Percentiles rank a stretch among this genome's conserved stretches.
These are phyloP conservation scores for Arachnomyces sp. DNA, from an alignment of 2,329 filamentous ascomycete species.

Conservation along the genomic window DNA sequence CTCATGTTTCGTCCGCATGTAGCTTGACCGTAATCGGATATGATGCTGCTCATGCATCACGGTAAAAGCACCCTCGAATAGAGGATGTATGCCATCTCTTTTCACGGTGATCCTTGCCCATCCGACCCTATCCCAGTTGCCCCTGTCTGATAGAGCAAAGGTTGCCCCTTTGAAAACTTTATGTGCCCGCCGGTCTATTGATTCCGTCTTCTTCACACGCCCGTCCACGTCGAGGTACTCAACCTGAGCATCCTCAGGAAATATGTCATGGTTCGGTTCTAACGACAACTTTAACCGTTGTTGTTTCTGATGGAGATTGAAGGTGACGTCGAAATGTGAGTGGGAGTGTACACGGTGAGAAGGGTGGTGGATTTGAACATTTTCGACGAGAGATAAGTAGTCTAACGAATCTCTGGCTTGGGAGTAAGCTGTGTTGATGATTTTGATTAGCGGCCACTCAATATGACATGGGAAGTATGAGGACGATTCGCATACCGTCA, in stretches of 20 bases:
- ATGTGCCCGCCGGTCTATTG: constrained; percentile 64
- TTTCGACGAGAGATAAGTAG: constrained; percentile 64
- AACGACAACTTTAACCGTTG: constrained; percentile 71
- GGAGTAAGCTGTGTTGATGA: constrained; percentile 53
- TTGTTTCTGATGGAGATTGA: constrained; percentile 60
- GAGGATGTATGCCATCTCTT: constrained; percentile 65
- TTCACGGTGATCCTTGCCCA: constrained; percentile 78
- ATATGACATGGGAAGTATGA: constrained; percentile 1
- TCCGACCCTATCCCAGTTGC: constrained; percentile 71
- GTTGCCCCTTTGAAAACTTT: constrained; percentile 77
- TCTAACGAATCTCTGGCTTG: constrained; percentile 67
- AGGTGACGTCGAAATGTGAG: constrained; percentile 78
- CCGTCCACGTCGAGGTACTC: constrained; percentile 68
- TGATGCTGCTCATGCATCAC: constrained; percentile 79
- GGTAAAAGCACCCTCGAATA: constrained; percentile 87
- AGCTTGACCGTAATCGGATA: constrained; percentile 68
- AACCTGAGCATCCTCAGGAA: constrained; percentile 67
- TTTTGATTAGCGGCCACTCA: constrained; percentile 4
- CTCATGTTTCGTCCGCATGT: constrained; percentile 61
- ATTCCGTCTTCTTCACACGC: constrained; percentile 56
- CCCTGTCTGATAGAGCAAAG: constrained; percentile 57
- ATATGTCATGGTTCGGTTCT: constrained; percentile 84
- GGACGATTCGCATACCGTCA: constrained; percentile 12
- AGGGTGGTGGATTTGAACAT: constrained; percentile 68
- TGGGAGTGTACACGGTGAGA: constrained; percentile 71